phyloP scores from a whole-genome alignment of 1,284 basidiomycete genomes.

The Cutaneotrichosporon sp. region DNA sequence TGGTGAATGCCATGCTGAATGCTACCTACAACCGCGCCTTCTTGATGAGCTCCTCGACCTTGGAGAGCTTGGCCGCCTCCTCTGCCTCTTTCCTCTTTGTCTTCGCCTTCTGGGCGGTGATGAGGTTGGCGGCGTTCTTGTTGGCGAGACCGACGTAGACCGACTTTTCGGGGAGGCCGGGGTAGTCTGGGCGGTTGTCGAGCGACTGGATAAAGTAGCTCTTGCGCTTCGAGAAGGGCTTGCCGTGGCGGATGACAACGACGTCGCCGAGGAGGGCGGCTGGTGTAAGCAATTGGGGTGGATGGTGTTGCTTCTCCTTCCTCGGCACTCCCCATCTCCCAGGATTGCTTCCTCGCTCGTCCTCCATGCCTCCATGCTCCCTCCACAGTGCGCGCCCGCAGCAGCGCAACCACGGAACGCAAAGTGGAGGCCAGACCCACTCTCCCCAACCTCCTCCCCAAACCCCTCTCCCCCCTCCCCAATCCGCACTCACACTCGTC shows the following conservation, averaged over 20 bases:
- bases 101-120: slow-evolving; percentile 10
- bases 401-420: too few relatives aligned
- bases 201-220: slow-evolving; percentile 33
- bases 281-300: too few relatives aligned
- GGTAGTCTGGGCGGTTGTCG: slow-evolving; percentile 18
- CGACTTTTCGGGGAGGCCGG: slow-evolving; percentile 1
- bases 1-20: slow-evolving; percentile 10
- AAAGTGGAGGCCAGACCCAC: too few relatives aligned
- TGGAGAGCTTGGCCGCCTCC: neutral
- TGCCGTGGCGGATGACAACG: slow-evolving; percentile 44
- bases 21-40: slow-evolving; percentile 11
- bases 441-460: too few relatives aligned
- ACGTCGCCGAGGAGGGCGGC: slow-evolving; percentile 39
- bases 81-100: slow-evolving; percentile 4
- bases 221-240: slow-evolving; percentile 39
- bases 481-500: slow-evolving; percentile 40
- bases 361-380: too few relatives aligned
- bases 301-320: too few relatives aligned
- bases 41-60: slow-evolving; percentile 10
- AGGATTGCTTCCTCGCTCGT: too few relatives aligned
- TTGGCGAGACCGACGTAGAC: slow-evolving; percentile 6
- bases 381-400: too few relatives aligned
- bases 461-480: too few relatives aligned
- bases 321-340: too few relatives aligned
- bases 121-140: neutral